Evolutionary conservation across 2,329 filamentous ascomycete genomes (phyloP).

Genomic region (Colletotrichum lindemuthianum): DNA sequence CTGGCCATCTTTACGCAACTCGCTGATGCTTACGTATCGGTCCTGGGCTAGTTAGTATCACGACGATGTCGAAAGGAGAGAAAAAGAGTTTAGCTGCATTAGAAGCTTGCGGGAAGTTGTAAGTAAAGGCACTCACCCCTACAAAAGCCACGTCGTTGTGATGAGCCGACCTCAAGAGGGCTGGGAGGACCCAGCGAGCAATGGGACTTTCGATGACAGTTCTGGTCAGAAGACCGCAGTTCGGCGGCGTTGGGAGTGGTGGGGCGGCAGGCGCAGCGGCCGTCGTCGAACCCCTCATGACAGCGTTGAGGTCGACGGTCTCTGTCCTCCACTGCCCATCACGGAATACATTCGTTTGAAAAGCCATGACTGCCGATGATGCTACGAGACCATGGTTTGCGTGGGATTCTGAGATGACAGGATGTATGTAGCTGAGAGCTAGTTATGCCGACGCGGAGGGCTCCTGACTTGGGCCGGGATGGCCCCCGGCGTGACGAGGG

Average conservation of each 20-base stretch:
- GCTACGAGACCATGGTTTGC: conserved; percentile 25
- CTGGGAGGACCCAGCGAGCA: conserved; percentile 80
- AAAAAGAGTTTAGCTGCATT: neutral
- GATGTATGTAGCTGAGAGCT: neutral
- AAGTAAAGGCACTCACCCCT: conserved; percentile 64
- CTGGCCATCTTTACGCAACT: conserved; percentile 75
- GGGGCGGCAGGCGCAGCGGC: conserved; percentile 41
- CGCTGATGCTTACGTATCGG: conserved; percentile 81
- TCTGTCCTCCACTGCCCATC: conserved; percentile 68
- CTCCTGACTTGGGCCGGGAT: conserved; percentile 5
- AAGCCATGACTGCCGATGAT: conserved; percentile 37
- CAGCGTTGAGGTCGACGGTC: conserved; percentile 56
- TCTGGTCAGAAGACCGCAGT: conserved; percentile 78
- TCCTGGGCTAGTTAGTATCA: conserved; percentile 61
- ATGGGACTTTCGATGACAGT: conserved; percentile 82
- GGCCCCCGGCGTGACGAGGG: neutral
- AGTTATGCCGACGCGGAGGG: neutral
- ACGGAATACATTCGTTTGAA: conserved; percentile 65
- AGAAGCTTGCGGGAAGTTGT: conserved; percentile 6
- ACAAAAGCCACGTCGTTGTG: conserved; percentile 89
- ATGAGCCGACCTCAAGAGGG: conserved; percentile 74
- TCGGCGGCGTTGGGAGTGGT: conserved; percentile 54
- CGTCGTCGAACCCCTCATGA: conserved; percentile 51
- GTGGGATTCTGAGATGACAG: neutral
- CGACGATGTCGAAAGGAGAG: conserved; percentile 1